Evolutionary conservation across 1,284 basidiomycete species (phyloP).

Genomic region (Cerioporus squamosus): DNA sequence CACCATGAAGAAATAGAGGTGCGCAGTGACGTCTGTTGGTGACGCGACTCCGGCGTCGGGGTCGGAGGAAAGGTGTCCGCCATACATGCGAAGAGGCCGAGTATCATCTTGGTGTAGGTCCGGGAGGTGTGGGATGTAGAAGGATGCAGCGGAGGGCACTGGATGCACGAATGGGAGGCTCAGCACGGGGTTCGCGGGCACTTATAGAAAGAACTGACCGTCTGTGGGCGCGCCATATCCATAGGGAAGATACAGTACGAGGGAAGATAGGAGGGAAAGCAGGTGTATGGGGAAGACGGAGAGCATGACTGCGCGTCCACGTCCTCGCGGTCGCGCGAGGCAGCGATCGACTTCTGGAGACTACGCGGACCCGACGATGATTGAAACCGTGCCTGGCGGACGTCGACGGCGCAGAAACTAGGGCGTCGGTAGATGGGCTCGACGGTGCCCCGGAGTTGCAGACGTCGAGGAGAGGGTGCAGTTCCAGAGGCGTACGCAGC

Average conservation of each 20-base stretch:
- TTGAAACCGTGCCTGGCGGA: neutral
- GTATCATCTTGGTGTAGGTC: slow-evolving; percentile 72
- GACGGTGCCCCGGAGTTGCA: slow-evolving; percentile 5
- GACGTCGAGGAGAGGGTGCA: slow-evolving; percentile 8
- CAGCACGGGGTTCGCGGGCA: neutral
- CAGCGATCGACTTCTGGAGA: neutral
- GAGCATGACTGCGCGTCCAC: slow-evolving; percentile 15
- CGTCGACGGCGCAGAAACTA: neutral
- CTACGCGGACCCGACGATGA: neutral
- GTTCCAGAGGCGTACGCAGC: neutral
- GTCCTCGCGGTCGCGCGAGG: slow-evolving; percentile 3
- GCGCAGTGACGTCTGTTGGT: slow-evolving; percentile 67
- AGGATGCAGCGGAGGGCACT: slow-evolving; percentile 83
- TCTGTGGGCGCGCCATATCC: slow-evolving; percentile 47
- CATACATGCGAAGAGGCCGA: slow-evolving; percentile 79
- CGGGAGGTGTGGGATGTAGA: slow-evolving; percentile 81
- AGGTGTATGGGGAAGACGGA: slow-evolving; percentile 16
- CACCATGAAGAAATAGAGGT: slow-evolving; percentile 90
- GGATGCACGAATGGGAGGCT: neutral
- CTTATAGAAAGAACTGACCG: slow-evolving; percentile 18
- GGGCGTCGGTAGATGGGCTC: neutral
- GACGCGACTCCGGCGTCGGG: slow-evolving; percentile 57
- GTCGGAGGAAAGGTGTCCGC: slow-evolving; percentile 83
- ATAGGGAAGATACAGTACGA: slow-evolving; percentile 10
- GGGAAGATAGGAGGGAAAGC: slow-evolving; percentile 17